Percentiles rank a stretch among this genome's conserved stretches.
These are phyloP conservation scores for Rhodotorula mucilaginosa DNA, from an alignment of 1,284 basidiomycete genomes.

Conservation along the genomic window DNA sequence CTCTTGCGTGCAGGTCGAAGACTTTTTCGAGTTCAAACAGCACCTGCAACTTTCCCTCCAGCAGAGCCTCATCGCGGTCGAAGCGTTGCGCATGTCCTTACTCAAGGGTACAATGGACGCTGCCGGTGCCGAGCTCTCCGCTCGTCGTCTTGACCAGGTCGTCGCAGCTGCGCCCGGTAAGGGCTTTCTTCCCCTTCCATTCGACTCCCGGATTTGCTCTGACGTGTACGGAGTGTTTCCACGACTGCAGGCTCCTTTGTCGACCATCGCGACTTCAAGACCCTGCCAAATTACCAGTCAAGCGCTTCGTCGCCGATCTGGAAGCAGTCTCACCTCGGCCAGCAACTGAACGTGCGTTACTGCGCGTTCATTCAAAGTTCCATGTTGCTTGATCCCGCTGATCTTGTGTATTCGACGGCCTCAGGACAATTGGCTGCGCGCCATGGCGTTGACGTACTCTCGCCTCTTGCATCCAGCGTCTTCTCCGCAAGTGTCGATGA, in stretches of 20 bases:
- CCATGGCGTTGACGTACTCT: constrained; percentile 66
- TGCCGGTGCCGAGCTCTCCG: not conserved
- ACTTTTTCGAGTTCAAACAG: constrained; percentile 74
- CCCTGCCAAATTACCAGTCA: constrained; percentile 75
- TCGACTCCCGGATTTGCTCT: not conserved
- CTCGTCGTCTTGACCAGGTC: constrained; percentile 62
- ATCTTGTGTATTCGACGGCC: no score
- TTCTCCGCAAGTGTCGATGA: not conserved
- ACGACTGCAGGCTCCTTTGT: not conserved
- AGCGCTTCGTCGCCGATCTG: constrained; percentile 54
- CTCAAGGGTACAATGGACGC: constrained; percentile 62
- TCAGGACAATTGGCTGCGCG: constrained; percentile 66
- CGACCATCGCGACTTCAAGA: constrained; percentile 76
- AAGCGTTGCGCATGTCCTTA: constrained; percentile 76
- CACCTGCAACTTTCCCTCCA: constrained; percentile 74
- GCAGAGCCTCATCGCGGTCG: constrained; percentile 70
- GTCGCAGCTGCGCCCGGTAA: not conserved
- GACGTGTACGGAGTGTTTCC: not conserved
- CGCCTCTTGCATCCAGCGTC: constrained; percentile 50
- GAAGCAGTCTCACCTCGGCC: constrained; percentile 66
- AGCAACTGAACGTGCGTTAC: constrained; percentile 60
- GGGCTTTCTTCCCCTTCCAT: not conserved
- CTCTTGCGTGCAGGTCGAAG: constrained; percentile 61
- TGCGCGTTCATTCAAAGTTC: not conserved
- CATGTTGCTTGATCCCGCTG: no score